Percentiles rank a stretch among this genome's conserved stretches.
Conservation (phyloP, 2,329 filamentous ascomycete species). For the Cercospora sesami region DNA sequence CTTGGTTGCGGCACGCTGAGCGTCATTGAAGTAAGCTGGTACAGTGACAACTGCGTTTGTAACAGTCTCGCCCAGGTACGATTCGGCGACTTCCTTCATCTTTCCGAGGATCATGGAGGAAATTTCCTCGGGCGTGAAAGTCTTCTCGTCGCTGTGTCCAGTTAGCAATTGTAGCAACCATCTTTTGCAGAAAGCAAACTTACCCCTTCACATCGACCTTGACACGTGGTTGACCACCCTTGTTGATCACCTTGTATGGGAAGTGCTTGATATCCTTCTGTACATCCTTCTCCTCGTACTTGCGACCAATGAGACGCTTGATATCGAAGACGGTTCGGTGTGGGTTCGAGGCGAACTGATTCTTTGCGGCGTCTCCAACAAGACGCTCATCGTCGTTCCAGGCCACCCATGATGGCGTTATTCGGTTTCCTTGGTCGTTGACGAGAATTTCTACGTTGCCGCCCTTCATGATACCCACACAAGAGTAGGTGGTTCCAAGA, state of each 20-base stretch:
- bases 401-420: slow-evolving; percentile 65
- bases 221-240: slow-evolving; percentile 86
- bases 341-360: slow-evolving; percentile 67
- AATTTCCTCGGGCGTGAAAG: slow-evolving; percentile 77
- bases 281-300: slow-evolving; percentile 68
- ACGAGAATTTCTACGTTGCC: slow-evolving; percentile 94
- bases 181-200: background rate
- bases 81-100: slow-evolving; percentile 97
- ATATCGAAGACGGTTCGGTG: slow-evolving; percentile 50
- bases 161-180: slow-evolving; percentile 4
- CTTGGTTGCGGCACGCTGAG: slow-evolving; percentile 96
- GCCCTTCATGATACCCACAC: slow-evolving; percentile 93
- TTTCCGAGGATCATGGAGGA: slow-evolving; percentile 79
- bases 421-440: slow-evolving; percentile 96
- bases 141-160: slow-evolving; percentile 56
- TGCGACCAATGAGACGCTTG: slow-evolving; percentile 56
- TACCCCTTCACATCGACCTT: slow-evolving; percentile 67
- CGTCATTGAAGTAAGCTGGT: slow-evolving; percentile 98
- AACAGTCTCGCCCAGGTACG: slow-evolving; percentile 83
- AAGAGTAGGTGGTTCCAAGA: slow-evolving; percentile 83
- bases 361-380: slow-evolving; percentile 96
- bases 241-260: slow-evolving; percentile 90
- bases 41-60: slow-evolving; percentile 98
- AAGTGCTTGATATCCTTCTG: slow-evolving; percentile 97
- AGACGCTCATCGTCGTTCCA: slow-evolving; percentile 94